Evolutionary conservation across 2,329 filamentous ascomycete genomes (phyloP).

Genomic region (Endocalyx cinctus): DNA sequence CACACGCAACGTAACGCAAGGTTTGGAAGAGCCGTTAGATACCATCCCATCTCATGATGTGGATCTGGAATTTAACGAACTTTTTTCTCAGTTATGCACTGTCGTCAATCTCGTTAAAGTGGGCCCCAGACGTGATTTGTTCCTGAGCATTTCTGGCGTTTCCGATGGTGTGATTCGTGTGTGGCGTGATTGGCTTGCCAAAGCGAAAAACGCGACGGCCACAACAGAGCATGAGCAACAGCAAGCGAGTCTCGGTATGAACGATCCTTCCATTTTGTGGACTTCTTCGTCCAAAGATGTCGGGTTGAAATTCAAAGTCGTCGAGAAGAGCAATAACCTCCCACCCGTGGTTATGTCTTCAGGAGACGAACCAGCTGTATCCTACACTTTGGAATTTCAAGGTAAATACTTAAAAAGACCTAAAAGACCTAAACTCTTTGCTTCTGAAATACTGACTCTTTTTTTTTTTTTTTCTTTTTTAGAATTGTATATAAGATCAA

Average conservation of each 20-base stretch:
- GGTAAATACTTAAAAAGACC: slow-evolving; percentile 41
- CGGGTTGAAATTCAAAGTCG: slow-evolving; percentile 64
- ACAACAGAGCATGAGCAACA: slow-evolving; percentile 16
- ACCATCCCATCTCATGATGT: slow-evolving; percentile 55
- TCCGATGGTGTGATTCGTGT: slow-evolving; percentile 65
- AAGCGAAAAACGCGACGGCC: slow-evolving; percentile 35
- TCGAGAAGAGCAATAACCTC: slow-evolving; percentile 40
- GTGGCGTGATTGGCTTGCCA: slow-evolving; percentile 66
- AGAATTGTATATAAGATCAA: slow-evolving; percentile 66
- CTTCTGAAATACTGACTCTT: too few relatives aligned
- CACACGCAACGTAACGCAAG: slow-evolving; percentile 15
- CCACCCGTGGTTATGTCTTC: slow-evolving; percentile 50
- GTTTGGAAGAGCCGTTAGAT: slow-evolving; percentile 21
- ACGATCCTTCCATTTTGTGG: slow-evolving; percentile 56
- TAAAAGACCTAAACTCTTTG: too few relatives aligned
- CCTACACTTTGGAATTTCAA: slow-evolving; percentile 68
- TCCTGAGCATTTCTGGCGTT: slow-evolving; percentile 61
- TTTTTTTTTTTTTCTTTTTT: too few relatives aligned
- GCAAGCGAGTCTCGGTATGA: slow-evolving; percentile 16
- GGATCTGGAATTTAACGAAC: slow-evolving; percentile 62
- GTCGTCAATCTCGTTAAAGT: slow-evolving; percentile 64
- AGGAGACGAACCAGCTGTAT: slow-evolving; percentile 63
- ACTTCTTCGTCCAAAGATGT: slow-evolving; percentile 58
- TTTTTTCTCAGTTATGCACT: slow-evolving; percentile 70
- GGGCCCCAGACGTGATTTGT: slow-evolving; percentile 55